Conservation (phyloP, 371 early-diverging fungal species). For the Zopfochytrium polystomum region DNA sequence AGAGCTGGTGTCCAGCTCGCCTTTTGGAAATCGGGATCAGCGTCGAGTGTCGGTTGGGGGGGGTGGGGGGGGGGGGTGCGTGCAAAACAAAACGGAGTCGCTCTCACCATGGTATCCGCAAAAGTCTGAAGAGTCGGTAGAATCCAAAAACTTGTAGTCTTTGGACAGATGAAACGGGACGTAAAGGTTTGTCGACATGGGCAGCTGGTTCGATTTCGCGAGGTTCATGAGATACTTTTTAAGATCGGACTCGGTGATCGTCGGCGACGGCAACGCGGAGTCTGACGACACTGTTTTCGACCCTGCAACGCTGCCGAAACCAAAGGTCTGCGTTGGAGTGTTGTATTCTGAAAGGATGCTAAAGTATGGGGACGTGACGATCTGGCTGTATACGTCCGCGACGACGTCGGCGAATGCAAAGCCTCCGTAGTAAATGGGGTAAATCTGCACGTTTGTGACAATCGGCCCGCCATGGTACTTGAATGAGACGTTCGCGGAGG, state of each 20-base stretch:
- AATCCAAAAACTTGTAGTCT: no score
- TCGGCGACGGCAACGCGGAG: neutral
- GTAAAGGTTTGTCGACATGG: constrained; percentile 9
- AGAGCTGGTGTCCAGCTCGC: constrained; percentile 1
- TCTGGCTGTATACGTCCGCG: neutral
- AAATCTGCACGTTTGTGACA: constrained; percentile 14
- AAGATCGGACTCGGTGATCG: neutral
- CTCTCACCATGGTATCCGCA: no score
- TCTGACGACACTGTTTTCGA: constrained; percentile 5
- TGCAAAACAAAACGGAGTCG: no score
- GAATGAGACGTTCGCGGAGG: no score
- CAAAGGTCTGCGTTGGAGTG: constrained; percentile 16
- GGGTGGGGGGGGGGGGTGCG: no score
- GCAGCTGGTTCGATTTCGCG: constrained; percentile 1
- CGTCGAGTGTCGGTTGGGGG: no score
- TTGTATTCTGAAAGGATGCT: constrained; percentile 10
- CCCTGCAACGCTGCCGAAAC: constrained; percentile 1
- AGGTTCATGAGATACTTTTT: constrained; percentile 5
- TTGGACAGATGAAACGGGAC: constrained; percentile 10
- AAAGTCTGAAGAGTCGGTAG: no score
- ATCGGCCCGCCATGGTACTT: constrained; percentile 18
- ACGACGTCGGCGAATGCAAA: neutral
- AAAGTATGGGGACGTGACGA: constrained; percentile 5
- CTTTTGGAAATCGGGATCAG: neutral
- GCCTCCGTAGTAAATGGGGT: constrained; percentile 19